phyloP scores from a whole-genome alignment of 2,329 filamentous ascomycete genomes.

The Rhynchosporium graminicola region DNA sequence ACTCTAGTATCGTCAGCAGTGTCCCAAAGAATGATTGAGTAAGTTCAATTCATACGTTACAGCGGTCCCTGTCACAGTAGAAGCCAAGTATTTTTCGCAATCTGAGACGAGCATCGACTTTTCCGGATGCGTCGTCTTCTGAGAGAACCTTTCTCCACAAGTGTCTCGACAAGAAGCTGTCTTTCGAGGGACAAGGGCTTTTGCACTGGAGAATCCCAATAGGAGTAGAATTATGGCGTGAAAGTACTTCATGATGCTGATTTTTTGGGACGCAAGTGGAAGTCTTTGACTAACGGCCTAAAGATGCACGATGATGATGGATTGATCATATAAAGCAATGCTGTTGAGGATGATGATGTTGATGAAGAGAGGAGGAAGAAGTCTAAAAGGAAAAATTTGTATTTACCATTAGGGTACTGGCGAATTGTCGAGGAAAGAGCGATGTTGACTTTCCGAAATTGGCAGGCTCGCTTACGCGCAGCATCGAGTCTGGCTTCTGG shows the following conservation, averaged over 20 bases:
- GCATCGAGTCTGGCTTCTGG: background rate
- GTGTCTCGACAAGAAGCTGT: slow-evolving; percentile 6
- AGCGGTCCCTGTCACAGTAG: background rate
- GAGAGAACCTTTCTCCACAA: slow-evolving; percentile 6
- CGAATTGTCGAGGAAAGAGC: background rate
- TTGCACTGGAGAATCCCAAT: background rate
- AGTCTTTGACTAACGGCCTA: background rate
- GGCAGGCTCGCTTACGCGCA: background rate
- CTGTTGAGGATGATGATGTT: background rate
- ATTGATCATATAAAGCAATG: background rate
- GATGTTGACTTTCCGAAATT: background rate
- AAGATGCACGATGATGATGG: background rate
- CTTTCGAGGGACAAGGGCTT: background rate
- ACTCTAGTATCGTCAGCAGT: background rate
- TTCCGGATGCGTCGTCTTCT: slow-evolving; percentile 11
- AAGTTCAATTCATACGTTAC: background rate
- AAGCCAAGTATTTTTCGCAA: background rate
- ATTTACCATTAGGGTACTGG: background rate
- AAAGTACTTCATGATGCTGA: slow-evolving; percentile 9
- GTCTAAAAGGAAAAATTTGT: too few relatives aligned
- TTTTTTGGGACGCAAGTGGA: too few relatives aligned
- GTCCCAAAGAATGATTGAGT: background rate
- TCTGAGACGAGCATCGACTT: slow-evolving; percentile 9
- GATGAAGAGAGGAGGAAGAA: background rate
- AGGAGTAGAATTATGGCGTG: background rate